Conservation (phyloP, 1,139 yeast genomes). For the Saccharomycopsis hybrid region DNA sequence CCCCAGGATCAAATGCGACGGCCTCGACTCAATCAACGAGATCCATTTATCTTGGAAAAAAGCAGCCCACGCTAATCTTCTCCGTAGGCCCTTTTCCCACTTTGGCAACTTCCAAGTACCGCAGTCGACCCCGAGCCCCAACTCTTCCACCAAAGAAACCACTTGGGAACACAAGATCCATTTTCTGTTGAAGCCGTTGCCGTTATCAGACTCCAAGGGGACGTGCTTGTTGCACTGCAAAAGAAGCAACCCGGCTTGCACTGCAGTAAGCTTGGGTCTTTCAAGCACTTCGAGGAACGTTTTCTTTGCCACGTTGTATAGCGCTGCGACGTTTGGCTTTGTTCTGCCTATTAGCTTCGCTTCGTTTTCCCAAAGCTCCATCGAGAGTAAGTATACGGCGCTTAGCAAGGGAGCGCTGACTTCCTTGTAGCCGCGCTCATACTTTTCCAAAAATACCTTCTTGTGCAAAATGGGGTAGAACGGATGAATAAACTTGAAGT, state of each 20-base stretch:
- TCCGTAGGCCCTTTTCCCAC: constrained; percentile 85
- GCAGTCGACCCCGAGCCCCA: constrained; percentile 82
- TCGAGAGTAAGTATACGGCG: constrained; percentile 66
- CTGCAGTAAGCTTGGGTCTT: constrained; percentile 72
- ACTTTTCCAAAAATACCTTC: constrained; percentile 69
- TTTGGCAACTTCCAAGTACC: constrained; percentile 83
- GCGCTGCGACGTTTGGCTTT: constrained; percentile 59
- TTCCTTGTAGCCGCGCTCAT: constrained; percentile 69
- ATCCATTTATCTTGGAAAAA: constrained; percentile 88
- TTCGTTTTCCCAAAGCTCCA: constrained; percentile 83
- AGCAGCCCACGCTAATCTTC: constrained; percentile 90
- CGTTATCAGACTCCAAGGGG: constrained; percentile 24
- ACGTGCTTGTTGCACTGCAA: constrained; percentile 56
- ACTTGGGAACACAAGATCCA: constrained; percentile 88
- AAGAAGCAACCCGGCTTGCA: constrained; percentile 67
- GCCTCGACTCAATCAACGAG: constrained; percentile 68
- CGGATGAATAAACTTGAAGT: constrained; percentile 72
- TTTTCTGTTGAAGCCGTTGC: constrained; percentile 45
- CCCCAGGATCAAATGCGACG: constrained; percentile 62
- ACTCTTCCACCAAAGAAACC: constrained; percentile 76
- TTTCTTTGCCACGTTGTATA: constrained; percentile 52
- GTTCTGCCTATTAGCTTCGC: constrained; percentile 54
- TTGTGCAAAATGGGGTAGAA: constrained; percentile 73
- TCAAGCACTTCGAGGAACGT: constrained; percentile 54
- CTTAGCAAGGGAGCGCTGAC: constrained; percentile 73